phyloP scores from a whole-genome alignment of 352 stramenopile species.

The Phytopythium montanum region DNA sequence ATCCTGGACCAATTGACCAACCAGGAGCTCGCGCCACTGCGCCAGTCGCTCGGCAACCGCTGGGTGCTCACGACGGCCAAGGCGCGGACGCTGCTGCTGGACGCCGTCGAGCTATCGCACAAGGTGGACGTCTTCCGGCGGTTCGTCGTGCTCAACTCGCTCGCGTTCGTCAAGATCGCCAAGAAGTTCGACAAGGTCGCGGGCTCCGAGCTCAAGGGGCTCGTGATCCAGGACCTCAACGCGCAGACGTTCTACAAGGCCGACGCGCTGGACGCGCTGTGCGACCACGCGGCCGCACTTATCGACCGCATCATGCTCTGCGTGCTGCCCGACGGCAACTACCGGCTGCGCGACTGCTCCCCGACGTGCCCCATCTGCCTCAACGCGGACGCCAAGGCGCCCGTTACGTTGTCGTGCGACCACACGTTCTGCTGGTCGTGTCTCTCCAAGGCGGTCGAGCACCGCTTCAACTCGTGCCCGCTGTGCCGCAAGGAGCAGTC shows the following conservation, averaged over 20 bases:
- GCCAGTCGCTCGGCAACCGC: constrained; percentile 36
- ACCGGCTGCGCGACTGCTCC: constrained; percentile 34
- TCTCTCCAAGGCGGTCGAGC: constrained; percentile 61
- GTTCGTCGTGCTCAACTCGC: constrained; percentile 75
- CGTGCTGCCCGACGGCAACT: constrained; percentile 66
- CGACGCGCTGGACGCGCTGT: constrained; percentile 50
- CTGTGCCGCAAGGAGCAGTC: constrained; percentile 68
- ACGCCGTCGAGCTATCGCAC: constrained; percentile 56
- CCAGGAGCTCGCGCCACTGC: constrained; percentile 31
- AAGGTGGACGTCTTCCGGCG: constrained; percentile 68
- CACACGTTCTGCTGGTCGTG: constrained; percentile 86
- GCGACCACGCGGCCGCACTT: constrained; percentile 36
- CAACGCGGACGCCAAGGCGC: constrained; percentile 50
- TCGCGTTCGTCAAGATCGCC: constrained; percentile 77
- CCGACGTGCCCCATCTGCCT: constrained; percentile 74
- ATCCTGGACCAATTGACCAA: constrained; percentile 52
- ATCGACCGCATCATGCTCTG: constrained; percentile 72
- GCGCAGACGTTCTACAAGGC: constrained; percentile 63
- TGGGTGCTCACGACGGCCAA: constrained; percentile 58
- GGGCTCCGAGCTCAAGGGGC: constrained; percentile 23
- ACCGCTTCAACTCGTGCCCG: constrained; percentile 72
- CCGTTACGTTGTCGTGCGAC: constrained; percentile 64
- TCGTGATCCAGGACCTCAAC: constrained; percentile 52
- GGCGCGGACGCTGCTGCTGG: constrained; percentile 46
- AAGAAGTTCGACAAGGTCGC: constrained; percentile 80